A percentile compares a stretch with the other conserved stretches of the same genome.
These are phyloP conservation scores for Dryadomyces quercus-mongolicae DNA, from an alignment of 2,329 filamentous ascomycete species.

Conservation along the genomic window DNA sequence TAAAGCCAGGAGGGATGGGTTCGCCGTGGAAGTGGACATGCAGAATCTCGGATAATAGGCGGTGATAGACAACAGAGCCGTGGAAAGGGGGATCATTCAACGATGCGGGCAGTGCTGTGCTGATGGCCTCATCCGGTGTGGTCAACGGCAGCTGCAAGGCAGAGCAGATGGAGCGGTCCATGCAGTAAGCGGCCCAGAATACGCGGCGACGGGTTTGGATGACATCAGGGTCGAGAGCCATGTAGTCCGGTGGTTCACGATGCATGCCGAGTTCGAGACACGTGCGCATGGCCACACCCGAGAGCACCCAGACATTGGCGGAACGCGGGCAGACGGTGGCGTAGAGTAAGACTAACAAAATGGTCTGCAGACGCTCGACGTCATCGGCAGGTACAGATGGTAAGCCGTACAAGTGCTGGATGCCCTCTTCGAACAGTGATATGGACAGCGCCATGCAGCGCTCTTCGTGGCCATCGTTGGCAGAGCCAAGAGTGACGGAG, in stretches of 20 bases:
- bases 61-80: slow-evolving; percentile 5
- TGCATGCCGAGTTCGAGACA: slow-evolving; percentile 11
- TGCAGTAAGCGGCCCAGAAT: slow-evolving; percentile 11
- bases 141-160: slow-evolving; percentile 10
- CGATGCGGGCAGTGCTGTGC: neutral
- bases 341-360: slow-evolving; percentile 9
- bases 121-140: slow-evolving; percentile 8
- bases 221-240: neutral
- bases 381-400: slow-evolving; percentile 15
- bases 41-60: slow-evolving; percentile 9
- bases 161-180: slow-evolving; percentile 11
- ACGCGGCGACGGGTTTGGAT: slow-evolving; percentile 4
- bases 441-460: slow-evolving; percentile 20
- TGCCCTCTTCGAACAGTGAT: slow-evolving; percentile 20
- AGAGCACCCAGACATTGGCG: slow-evolving; percentile 12
- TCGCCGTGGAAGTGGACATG: slow-evolving; percentile 11
- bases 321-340: slow-evolving; percentile 10
- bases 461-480: slow-evolving; percentile 18
- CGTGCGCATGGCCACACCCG: slow-evolving; percentile 10
- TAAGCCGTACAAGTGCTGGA: slow-evolving; percentile 18
- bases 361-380: slow-evolving; percentile 10
- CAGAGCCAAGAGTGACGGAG: slow-evolving; percentile 18
- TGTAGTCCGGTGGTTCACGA: neutral
- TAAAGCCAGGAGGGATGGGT: slow-evolving; percentile 1
- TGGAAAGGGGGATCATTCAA: slow-evolving; percentile 2